phyloP scores from a whole-genome alignment of 345 rosid species.

The Heritiera littoralis region DNA sequence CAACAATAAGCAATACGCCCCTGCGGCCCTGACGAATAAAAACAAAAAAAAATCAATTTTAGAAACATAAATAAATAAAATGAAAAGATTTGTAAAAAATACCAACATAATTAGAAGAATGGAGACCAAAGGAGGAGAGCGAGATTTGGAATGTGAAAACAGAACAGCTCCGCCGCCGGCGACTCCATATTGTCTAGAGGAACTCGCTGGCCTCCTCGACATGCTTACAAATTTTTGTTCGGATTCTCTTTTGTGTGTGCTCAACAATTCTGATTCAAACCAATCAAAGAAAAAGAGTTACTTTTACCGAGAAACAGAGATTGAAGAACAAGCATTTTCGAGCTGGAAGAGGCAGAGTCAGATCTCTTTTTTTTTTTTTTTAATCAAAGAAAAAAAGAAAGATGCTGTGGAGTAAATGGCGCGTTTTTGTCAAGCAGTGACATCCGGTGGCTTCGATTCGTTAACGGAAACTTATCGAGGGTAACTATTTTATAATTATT shows the following conservation, averaged over 20 bases:
- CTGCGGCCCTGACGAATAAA: slow-evolving; percentile 35
- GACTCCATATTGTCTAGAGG: slow-evolving; percentile 37
- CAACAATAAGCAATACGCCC: slow-evolving; percentile 34
- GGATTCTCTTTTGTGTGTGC: background rate
- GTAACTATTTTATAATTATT: too few relatives aligned
- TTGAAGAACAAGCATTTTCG: slow-evolving; percentile 13
- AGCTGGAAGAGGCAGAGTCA: slow-evolving; percentile 7
- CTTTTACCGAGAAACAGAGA: too few relatives aligned
- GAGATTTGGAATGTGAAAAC: slow-evolving; percentile 30
- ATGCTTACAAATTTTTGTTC: slow-evolving; percentile 19
- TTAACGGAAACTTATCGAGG: background rate
- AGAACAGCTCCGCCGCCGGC: slow-evolving; percentile 27
- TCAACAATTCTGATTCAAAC: background rate
- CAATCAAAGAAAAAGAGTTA: background rate
- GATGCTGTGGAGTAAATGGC: background rate
- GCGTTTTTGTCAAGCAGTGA: slow-evolving; percentile 12
- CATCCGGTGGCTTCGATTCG: slow-evolving; percentile 4
- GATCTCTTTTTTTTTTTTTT: too few relatives aligned
- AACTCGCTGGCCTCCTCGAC: slow-evolving; percentile 41
- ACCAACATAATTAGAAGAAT: slow-evolving; percentile 36
- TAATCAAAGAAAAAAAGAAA: too few relatives aligned
- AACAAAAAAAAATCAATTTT: background rate
- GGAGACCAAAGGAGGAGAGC: slow-evolving; percentile 35
- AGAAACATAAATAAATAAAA: background rate
- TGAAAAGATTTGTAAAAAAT: background rate